Percentiles rank a stretch among this genome's conserved stretches.
Evolutionary conservation across 495 filamentous ascomycete genomes (phyloP).

Genomic region (Tuber borchii): DNA sequence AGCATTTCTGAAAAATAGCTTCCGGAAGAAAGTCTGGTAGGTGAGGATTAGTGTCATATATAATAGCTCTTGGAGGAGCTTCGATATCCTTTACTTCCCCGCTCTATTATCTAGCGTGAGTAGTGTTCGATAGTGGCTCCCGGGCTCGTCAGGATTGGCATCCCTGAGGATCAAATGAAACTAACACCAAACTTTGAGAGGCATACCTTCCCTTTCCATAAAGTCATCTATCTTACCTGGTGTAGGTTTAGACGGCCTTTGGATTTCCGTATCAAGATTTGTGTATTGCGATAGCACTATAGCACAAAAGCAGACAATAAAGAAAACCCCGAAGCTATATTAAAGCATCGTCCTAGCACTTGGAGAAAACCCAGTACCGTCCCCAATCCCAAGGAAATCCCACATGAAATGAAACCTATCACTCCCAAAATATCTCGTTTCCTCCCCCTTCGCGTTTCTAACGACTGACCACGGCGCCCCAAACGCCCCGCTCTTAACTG

Average conservation of each 20-base stretch:
- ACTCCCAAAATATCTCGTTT: constrained; percentile 71
- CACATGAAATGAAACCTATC: constrained; percentile 53
- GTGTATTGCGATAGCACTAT: neutral
- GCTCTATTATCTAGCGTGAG: neutral
- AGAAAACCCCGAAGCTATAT: neutral
- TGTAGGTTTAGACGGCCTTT: too few species aligned
- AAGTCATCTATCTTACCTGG: too few species aligned
- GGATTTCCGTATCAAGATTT: neutral
- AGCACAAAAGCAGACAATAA: neutral
- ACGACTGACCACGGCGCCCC: constrained; percentile 72
- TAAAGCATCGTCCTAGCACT: neutral
- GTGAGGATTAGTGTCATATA: neutral
- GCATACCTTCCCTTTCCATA: too few species aligned
- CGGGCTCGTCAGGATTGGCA: too few species aligned
- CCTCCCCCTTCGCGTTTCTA: constrained; percentile 51
- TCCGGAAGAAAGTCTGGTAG: neutral
- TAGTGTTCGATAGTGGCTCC: too few species aligned
- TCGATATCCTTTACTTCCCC: neutral
- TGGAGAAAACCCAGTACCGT: constrained; percentile 6
- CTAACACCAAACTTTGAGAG: too few species aligned
- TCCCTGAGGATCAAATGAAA: too few species aligned
- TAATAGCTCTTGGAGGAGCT: neutral
- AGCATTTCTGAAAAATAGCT: too few species aligned
- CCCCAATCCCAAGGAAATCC: constrained; percentile 36
- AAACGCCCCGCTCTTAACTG: constrained; percentile 60